A percentile compares a stretch with the other conserved stretches of the same genome.
Evolutionary conservation across 495 filamentous ascomycete species (phyloP).

Genomic region (Xylaria curta): DNA sequence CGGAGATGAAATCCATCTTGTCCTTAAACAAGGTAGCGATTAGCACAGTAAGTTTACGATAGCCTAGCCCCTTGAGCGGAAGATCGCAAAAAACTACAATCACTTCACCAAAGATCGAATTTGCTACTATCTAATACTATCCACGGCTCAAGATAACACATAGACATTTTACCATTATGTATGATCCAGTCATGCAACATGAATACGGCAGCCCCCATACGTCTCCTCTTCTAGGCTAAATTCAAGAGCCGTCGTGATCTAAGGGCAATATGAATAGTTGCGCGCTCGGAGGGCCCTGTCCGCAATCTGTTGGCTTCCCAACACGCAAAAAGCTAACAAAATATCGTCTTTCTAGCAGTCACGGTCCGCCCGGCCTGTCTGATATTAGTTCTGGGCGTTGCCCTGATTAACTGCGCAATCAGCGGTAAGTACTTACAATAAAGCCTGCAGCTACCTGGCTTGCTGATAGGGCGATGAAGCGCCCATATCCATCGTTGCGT

Average conservation of each 20-base stretch:
- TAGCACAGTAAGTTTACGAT: background rate
- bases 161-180: background rate
- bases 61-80: background rate
- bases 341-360: conserved; percentile 14
- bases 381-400: conserved; percentile 23
- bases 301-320: conserved; percentile 21
- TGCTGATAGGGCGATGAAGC: background rate
- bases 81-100: background rate
- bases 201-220: conserved; percentile 2
- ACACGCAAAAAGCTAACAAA: conserved; percentile 1
- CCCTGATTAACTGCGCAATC: conserved; percentile 16
- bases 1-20: background rate
- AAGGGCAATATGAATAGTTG: conserved; percentile 31
- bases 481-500: background rate
- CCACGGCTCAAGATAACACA: background rate
- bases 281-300: conserved; percentile 35
- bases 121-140: background rate
- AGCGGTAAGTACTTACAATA: background rate
- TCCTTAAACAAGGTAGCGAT: background rate
- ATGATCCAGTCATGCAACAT: background rate
- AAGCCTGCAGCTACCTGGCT: conserved; percentile 7
- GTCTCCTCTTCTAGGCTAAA: conserved; percentile 36
- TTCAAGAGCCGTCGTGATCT: conserved; percentile 21
- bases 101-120: background rate
- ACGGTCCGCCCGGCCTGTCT: conserved; percentile 31